phyloP scores from a whole-genome alignment of 345 rosid genomes.

The Stellera chamaejasme region DNA sequence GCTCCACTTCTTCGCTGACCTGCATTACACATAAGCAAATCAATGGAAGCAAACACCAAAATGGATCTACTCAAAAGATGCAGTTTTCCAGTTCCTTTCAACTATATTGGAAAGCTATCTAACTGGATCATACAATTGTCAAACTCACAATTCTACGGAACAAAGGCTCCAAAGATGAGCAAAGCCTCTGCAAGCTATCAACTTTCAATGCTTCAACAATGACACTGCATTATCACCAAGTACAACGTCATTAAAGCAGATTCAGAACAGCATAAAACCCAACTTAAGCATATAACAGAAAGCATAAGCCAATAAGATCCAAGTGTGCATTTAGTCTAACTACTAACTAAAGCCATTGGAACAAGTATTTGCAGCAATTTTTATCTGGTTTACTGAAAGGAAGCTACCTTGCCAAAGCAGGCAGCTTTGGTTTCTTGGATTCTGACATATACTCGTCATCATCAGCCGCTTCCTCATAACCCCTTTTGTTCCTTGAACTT shows the following conservation, averaged over 20 bases:
- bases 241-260: conserved; percentile 14
- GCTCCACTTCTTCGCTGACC: conserved; percentile 96
- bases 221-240: conserved; percentile 46
- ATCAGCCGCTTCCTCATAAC: conserved; percentile 39
- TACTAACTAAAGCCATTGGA: not conserved
- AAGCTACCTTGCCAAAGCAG: conserved; percentile 78
- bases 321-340: conserved; percentile 1
- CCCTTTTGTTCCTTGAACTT: conserved; percentile 56
- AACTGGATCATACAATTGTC: conserved; percentile 4
- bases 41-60: no score
- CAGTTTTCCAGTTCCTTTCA: no score
- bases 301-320: not conserved
- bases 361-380: no score
- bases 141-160: conserved; percentile 81
- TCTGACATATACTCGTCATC: conserved; percentile 42
- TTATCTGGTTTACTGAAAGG: not conserved
- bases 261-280: conserved; percentile 1
- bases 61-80: no score
- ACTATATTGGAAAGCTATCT: not conserved
- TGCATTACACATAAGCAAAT: conserved; percentile 14
- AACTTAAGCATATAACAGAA: not conserved
- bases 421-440: conserved; percentile 66
- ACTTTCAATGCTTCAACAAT: conserved; percentile 95
- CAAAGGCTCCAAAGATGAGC: conserved; percentile 93
- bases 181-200: conserved; percentile 82